These are phyloP conservation scores for Paramecium octaurelia DNA, from an alignment of 73 alveolate genomes.

Conservation along the genomic window DNA sequence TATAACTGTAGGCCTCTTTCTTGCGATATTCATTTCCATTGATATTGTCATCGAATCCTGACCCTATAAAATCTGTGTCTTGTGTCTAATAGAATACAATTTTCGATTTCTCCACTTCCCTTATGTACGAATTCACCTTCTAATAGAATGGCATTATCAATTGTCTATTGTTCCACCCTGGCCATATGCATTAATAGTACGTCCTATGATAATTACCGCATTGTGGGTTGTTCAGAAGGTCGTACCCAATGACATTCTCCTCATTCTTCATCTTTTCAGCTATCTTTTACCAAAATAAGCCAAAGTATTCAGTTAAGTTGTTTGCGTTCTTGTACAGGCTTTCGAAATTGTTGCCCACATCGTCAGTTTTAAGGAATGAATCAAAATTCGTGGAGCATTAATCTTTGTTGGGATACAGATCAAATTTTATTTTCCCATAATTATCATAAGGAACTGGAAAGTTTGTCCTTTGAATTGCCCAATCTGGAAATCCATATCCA, in stretches of 20 bases:
- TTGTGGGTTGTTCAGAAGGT: not conserved
- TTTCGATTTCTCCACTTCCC: not conserved
- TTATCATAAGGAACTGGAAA: not conserved
- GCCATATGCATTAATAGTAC: not conserved
- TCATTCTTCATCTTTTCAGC: not conserved
- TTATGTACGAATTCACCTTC: not conserved
- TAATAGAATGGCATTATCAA: not conserved
- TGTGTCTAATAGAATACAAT: not conserved
- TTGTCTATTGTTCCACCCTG: not conserved
- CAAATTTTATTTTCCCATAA: not conserved
- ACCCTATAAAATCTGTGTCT: not conserved
- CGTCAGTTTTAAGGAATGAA: not conserved
- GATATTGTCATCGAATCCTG: not conserved
- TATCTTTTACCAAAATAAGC: not conserved
- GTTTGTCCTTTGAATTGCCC: not conserved
- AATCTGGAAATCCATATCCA: conserved; percentile 26
- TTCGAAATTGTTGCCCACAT: not conserved
- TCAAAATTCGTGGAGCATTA: not conserved
- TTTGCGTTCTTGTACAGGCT: not conserved
- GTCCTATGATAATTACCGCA: not conserved
- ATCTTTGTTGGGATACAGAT: not conserved
- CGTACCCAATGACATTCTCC: not conserved
- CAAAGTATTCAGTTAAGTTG: not conserved
- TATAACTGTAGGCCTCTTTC: not conserved
- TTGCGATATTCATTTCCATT: not conserved